Percentiles rank a stretch among this genome's conserved stretches.
Conservation (phyloP, 495 filamentous ascomycete genomes). For the Immersiella caudata region DNA sequence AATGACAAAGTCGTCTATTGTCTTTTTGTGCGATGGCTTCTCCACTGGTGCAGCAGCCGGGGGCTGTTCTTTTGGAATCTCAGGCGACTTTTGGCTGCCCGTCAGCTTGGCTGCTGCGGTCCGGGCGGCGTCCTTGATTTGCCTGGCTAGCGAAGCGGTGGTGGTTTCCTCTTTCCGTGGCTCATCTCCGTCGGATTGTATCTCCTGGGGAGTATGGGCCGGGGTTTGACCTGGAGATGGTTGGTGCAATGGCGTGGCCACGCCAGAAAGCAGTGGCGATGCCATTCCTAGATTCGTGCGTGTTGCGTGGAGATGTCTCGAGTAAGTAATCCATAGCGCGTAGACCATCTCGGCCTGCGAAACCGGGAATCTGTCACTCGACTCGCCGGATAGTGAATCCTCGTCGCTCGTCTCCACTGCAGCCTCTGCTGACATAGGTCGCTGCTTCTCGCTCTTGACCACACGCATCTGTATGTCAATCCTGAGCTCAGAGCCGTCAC, state of each 20-base stretch:
- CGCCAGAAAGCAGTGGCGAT: slow-evolving; percentile 62
- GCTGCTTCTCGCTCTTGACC: slow-evolving; percentile 77
- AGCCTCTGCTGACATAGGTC: slow-evolving; percentile 44
- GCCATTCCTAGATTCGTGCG: slow-evolving; percentile 57
- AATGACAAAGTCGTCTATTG: slow-evolving; percentile 86
- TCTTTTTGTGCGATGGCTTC: slow-evolving; percentile 63
- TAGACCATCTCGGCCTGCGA: slow-evolving; percentile 78
- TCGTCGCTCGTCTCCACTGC: slow-evolving; percentile 56
- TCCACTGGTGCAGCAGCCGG: slow-evolving; percentile 26
- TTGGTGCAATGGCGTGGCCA: slow-evolving; percentile 68
- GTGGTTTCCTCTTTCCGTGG: slow-evolving; percentile 40
- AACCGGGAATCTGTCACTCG: slow-evolving; percentile 32
- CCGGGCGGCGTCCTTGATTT: slow-evolving; percentile 70
- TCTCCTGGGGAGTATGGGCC: slow-evolving; percentile 53
- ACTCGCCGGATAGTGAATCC: slow-evolving; percentile 39
- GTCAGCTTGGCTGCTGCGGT: slow-evolving; percentile 52
- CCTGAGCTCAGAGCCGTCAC: slow-evolving; percentile 86
- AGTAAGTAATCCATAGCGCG: slow-evolving; percentile 97
- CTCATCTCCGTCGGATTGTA: slow-evolving; percentile 54
- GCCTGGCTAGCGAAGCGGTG: slow-evolving; percentile 68
- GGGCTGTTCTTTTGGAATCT: slow-evolving; percentile 39
- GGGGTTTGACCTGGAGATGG: slow-evolving; percentile 76
- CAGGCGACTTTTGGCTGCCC: slow-evolving; percentile 37
- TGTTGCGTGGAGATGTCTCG: slow-evolving; percentile 81
- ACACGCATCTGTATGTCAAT: slow-evolving; percentile 96